Conservation (phyloP, 202 grass and related monocot genomes). For the Cymbopogon flexuosus region DNA sequence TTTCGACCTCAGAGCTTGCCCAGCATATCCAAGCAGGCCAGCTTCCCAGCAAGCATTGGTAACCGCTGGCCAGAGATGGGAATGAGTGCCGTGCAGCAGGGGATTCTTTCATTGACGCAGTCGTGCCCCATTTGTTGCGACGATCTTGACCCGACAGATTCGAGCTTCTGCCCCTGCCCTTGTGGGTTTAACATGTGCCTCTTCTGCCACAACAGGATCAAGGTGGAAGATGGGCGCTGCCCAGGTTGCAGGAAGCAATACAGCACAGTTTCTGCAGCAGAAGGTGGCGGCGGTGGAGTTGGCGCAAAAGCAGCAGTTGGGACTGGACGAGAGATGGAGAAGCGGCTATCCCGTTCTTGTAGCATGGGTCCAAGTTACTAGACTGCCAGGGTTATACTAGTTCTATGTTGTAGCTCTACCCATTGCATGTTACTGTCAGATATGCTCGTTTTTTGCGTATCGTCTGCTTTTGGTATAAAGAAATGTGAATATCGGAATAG, state of each 20-base stretch:
- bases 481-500: slow-evolving; percentile 72
- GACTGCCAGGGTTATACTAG: slow-evolving; percentile 32
- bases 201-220: slow-evolving; percentile 96
- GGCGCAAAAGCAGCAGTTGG: slow-evolving; percentile 11
- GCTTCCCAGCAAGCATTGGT: slow-evolving; percentile 47
- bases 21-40: slow-evolving; percentile 70
- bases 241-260: slow-evolving; percentile 98
- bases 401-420: slow-evolving; percentile 38
- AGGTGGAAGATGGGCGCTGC: slow-evolving; percentile 74
- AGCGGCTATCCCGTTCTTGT: slow-evolving; percentile 58
- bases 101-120: slow-evolving; percentile 44
- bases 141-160: slow-evolving; percentile 81
- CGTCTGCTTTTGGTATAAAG: slow-evolving; percentile 53
- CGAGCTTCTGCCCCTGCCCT: slow-evolving; percentile 74
- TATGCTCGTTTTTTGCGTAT: slow-evolving; percentile 39
- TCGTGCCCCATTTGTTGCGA: slow-evolving; percentile 94
- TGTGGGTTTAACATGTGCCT: slow-evolving; percentile 92
- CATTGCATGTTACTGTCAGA: slow-evolving; percentile 33
- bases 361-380: slow-evolving; percentile 88
- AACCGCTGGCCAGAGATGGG: slow-evolving; percentile 39
- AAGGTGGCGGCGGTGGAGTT: neutral
- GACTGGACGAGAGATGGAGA: slow-evolving; percentile 33
- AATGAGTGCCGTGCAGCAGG: slow-evolving; percentile 35
- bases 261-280: slow-evolving; percentile 38
- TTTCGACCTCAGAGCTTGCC: slow-evolving; percentile 85